Evolutionary conservation across 306 rosid genomes (phyloP), one percentile per base, ranked within the genome.

Genomic region (Albizia julibrissin): DNA sequence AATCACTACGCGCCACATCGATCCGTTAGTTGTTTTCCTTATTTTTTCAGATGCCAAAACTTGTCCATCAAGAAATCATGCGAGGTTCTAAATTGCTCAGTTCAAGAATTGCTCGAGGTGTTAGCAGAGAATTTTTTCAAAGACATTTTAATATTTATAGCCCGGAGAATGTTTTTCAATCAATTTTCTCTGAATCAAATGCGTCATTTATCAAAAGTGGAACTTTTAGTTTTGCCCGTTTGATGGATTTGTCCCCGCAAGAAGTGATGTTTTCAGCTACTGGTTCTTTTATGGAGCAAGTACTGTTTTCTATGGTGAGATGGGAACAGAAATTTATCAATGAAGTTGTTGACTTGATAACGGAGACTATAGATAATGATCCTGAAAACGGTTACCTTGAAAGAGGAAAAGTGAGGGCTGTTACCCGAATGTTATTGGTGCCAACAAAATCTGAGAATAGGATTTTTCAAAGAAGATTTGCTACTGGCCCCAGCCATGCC

Each of bases 211-310:
- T 83, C 77, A 76, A 29, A 76, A 88, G 97, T 87, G 94, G 97
- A 77, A 87, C 89, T 58, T 92, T 93, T 82, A 97, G 97, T 81
- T 96, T 96, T 89, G 84, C 97, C 74, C 97, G 75, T 83, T 80
- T 96, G 91, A 96, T 90, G 87, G 94, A 87, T 86, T 85, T 93
- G 80, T 91, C 94, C 59, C 97, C 99, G 27, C 90, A 88, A 34
- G 99, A 96, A 81, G 92, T 93, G 86, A 56, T 89, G 54, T 96
- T 96, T 91, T 81, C 92, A 75, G 98, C 93, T 82, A 87, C 88
- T 79, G 82, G 91, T 81, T 90, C 94, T 86, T 88, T 88, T 79
- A 79, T 91, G 95, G 99, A 96, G 90, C 86, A 74, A 72, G 82
- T 96, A 42, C 50, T 96, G 86, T 92, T 89, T 88, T 92, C 98